phyloP scores from a whole-genome alignment of 192 early-diverging fungal genomes.

The Diversispora eburnea region DNA sequence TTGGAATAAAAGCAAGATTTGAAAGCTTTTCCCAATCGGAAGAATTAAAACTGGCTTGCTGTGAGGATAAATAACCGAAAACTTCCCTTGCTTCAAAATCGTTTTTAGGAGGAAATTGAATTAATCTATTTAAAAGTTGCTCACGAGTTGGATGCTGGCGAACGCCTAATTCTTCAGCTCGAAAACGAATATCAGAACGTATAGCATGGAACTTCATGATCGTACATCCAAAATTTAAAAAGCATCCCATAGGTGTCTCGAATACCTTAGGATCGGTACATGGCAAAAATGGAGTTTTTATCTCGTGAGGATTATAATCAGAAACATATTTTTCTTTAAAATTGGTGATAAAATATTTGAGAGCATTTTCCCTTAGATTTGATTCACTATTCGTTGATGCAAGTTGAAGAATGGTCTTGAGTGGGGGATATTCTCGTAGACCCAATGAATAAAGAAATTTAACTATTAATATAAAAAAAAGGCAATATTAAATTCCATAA shows the following conservation, averaged over 20 bases:
- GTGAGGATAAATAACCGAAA: constrained; percentile 66
- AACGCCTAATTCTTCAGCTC: constrained; percentile 66
- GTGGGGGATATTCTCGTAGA: constrained; percentile 40
- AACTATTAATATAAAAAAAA: constrained; percentile 29
- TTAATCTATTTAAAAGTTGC: constrained; percentile 39
- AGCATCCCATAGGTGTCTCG: constrained; percentile 61
- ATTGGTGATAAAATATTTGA: constrained; percentile 72
- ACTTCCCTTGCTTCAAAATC: constrained; percentile 45
- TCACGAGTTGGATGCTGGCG: constrained; percentile 50
- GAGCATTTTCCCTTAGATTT: constrained; percentile 44
- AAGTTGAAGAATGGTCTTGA: constrained; percentile 38
- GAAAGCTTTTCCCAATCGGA: constrained; percentile 54
- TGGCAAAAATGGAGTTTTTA: constrained; percentile 63
- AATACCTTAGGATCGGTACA: constrained; percentile 37
- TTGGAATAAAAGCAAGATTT: constrained; percentile 63
- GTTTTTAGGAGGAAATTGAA: constrained; percentile 29
- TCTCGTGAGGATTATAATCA: constrained; percentile 44
- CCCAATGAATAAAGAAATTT: constrained; percentile 52
- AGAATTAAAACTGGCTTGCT: constrained; percentile 55
- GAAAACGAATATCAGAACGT: constrained; percentile 44
- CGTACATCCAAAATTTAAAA: constrained; percentile 51
- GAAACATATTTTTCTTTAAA: constrained; percentile 52
- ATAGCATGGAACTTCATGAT: constrained; percentile 69
- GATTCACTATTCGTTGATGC: constrained; percentile 33
- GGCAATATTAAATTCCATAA: constrained; percentile 28